These are phyloP conservation scores for Fusarium tuaranense DNA, from an alignment of 2,329 filamentous ascomycete genomes.

Conservation along the genomic window DNA sequence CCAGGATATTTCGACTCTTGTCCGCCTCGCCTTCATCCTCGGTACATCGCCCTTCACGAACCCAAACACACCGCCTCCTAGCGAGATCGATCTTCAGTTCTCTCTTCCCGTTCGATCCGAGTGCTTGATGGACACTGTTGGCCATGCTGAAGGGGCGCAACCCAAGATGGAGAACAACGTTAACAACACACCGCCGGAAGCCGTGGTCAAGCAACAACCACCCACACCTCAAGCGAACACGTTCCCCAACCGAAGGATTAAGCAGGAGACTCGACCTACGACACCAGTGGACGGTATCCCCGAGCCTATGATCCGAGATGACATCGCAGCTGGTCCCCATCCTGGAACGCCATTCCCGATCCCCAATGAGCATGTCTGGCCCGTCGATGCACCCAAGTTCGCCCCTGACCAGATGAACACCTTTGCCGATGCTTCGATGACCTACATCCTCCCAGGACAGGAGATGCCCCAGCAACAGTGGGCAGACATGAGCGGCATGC, in stretches of 20 bases:
- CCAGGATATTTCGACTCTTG: slow-evolving; percentile 54
- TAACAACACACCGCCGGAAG: slow-evolving; percentile 43
- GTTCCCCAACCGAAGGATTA: slow-evolving; percentile 50
- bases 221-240: slow-evolving; percentile 44
- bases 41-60: slow-evolving; percentile 55
- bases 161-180: slow-evolving; percentile 45
- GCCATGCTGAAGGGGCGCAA: slow-evolving; percentile 40
- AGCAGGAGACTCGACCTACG: slow-evolving; percentile 51
- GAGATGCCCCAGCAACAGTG: slow-evolving; percentile 44
- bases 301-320: slow-evolving; percentile 50
- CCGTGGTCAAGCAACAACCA: slow-evolving; percentile 46
- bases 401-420: slow-evolving; percentile 53
- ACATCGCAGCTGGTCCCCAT: slow-evolving; percentile 51
- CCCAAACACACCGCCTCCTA: slow-evolving; percentile 51
- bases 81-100: slow-evolving; percentile 55
- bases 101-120: slow-evolving; percentile 52
- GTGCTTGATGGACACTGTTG: slow-evolving; percentile 51
- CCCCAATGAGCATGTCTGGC: slow-evolving; percentile 53
- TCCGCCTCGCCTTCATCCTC: slow-evolving; percentile 58
- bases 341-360: slow-evolving; percentile 56
- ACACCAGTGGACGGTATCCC: slow-evolving; percentile 49
- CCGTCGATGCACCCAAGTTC: slow-evolving; percentile 54
- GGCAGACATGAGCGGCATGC: slow-evolving; percentile 39
- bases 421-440: slow-evolving; percentile 46
- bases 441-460: slow-evolving; percentile 48